Evolutionary conservation across 768 basidiomycete species (phyloP), one percentile per base, ranked within the genome.

Genomic region (Boletus eberwhitei): DNA sequence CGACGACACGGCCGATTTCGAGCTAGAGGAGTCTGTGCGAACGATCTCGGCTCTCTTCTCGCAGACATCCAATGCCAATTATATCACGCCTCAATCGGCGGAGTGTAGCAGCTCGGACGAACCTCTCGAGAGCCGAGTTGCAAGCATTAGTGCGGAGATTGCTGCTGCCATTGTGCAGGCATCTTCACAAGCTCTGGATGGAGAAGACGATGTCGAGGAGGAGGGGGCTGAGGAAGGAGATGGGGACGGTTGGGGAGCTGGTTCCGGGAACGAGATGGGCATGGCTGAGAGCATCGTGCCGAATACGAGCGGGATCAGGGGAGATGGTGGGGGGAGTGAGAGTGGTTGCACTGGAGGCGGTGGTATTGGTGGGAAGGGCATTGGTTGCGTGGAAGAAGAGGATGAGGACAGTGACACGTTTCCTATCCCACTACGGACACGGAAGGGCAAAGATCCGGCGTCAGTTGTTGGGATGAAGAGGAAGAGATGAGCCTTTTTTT

Each of bases 81-180:
- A 71, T 47, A 59, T 71, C 11, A 53, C 73, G 38, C 62, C 68
- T 9, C 64, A 62, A 19, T 70, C 71, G 13, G 44, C 68, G 37
- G 77, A 78, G 52, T 52, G 58, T 37, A 61, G 53, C 37, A 57
- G 54, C 29, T 31, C 60, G 22, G 78, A 80, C 55, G 79, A 65
- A 39, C 64, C 79, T 13, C 69, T 88, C 48, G 86, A 86, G 58
- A 77, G 78, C 24, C 81, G 82, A 16, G 83, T 89, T 17, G 87
- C 86, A n/a, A 87, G 81, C 55, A 87, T 91, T 59, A 88, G 86
- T 53, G 86, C 85, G 6, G 88, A 88, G 65, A 86, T 91, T 56
- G 88, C 88, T 9, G 87, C 87, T 24, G 87, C 87, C 1, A 85
- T 92, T 58, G 89, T 86, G 5, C 84, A 89, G 60, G 85, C 85